These are phyloP conservation scores for Pleoardoris graminearum DNA, from an alignment of 2,329 filamentous ascomycete species.

Conservation along the genomic window DNA sequence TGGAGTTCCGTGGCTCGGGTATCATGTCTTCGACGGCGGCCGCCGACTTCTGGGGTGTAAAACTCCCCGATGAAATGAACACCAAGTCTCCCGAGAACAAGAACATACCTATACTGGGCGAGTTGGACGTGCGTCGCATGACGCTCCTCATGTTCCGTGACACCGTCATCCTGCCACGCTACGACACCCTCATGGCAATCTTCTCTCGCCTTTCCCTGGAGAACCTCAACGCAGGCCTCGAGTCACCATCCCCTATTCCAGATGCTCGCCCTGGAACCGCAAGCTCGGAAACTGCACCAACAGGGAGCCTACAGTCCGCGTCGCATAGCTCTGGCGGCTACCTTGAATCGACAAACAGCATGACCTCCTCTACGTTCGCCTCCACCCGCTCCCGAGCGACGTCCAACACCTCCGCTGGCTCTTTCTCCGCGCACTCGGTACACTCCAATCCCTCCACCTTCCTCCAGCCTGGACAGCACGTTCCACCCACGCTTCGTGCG, in stretches of 20 bases:
- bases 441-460: slow-evolving; percentile 38
- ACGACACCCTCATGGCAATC: slow-evolving; percentile 84
- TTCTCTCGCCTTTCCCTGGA: slow-evolving; percentile 90
- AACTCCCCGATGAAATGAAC: slow-evolving; percentile 55
- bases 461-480: slow-evolving; percentile 21
- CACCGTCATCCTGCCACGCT: slow-evolving; percentile 82
- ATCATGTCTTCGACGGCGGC: slow-evolving; percentile 79
- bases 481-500: slow-evolving; percentile 28
- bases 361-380: slow-evolving; percentile 53
- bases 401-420: slow-evolving; percentile 71
- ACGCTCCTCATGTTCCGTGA: slow-evolving; percentile 89
- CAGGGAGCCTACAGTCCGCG: slow-evolving; percentile 70
- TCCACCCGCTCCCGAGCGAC: slow-evolving; percentile 73
- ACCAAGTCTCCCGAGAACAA: slow-evolving; percentile 49
- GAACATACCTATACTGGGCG: slow-evolving; percentile 52
- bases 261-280: slow-evolving; percentile 39
- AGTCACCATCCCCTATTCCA: slow-evolving; percentile 37
- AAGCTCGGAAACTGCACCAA: slow-evolving; percentile 33
- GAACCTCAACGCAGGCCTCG: slow-evolving; percentile 58
- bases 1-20: slow-evolving; percentile 87
- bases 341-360: slow-evolving; percentile 67
- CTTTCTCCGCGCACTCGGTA: slow-evolving; percentile 47
- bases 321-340: slow-evolving; percentile 77
- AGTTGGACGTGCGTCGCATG: slow-evolving; percentile 84
- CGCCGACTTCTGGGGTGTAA: slow-evolving; percentile 85